Conservation (phyloP, 1,284 basidiomycete species). For the Ceratobasidium theobromae region DNA sequence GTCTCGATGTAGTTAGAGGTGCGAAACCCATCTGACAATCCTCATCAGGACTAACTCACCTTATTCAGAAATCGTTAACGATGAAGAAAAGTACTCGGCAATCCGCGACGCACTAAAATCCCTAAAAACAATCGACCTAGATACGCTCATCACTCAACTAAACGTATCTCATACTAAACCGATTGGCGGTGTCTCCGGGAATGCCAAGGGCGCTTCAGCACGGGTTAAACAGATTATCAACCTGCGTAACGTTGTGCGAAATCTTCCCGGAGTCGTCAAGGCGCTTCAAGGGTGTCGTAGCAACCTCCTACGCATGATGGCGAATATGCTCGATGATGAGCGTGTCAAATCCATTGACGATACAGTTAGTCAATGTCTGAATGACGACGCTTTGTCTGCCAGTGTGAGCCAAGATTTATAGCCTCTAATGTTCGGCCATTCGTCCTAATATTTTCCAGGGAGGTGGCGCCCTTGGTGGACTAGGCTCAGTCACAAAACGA, state of each 20-base stretch:
- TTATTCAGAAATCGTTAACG: slow-evolving; percentile 66
- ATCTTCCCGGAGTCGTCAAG: slow-evolving; percentile 60
- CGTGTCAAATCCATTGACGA: slow-evolving; percentile 63
- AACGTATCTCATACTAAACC: slow-evolving; percentile 58
- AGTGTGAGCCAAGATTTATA: slow-evolving; percentile 71
- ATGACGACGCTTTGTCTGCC: slow-evolving; percentile 60
- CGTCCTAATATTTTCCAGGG: too few species aligned
- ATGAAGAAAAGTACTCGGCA: slow-evolving; percentile 42
- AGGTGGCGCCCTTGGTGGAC: slow-evolving; percentile 47
- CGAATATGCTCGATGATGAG: slow-evolving; percentile 70
- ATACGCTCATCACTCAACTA: slow-evolving; percentile 77
- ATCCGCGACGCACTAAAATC: slow-evolving; percentile 63
- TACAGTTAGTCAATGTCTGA: slow-evolving; percentile 62
- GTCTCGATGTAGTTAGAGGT: slow-evolving; percentile 45
- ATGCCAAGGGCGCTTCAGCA: slow-evolving; percentile 63
- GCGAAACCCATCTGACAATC: background rate
- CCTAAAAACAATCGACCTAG: slow-evolving; percentile 80
- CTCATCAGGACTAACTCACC: background rate
- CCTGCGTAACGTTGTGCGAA: slow-evolving; percentile 67
- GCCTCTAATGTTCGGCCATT: too few species aligned
- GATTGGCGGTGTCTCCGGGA: slow-evolving; percentile 44
- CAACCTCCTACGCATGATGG: slow-evolving; percentile 63
- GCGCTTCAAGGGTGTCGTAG: slow-evolving; percentile 61
- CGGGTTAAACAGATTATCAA: slow-evolving; percentile 76
- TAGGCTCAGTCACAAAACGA: slow-evolving; percentile 66